Percentiles rank a stretch among this genome's conserved stretches.
phyloP scores from a whole-genome alignment of 2,329 filamentous ascomycete genomes.

The Samsoniella hepiali region DNA sequence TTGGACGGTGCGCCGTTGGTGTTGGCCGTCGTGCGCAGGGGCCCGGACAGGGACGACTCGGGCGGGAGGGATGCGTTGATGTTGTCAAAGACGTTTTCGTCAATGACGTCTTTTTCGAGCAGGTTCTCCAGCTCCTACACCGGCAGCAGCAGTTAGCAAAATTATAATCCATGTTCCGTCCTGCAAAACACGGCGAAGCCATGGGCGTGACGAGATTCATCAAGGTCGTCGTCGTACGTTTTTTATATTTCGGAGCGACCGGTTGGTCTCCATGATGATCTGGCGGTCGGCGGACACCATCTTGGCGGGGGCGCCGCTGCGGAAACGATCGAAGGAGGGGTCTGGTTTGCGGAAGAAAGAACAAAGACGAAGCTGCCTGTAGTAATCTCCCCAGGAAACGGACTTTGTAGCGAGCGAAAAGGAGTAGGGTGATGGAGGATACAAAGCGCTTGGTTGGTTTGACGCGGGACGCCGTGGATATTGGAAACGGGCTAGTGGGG shows the following conservation, averaged over 20 bases:
- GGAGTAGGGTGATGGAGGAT: not conserved
- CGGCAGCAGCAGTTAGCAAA: not conserved
- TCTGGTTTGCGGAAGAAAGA: not conserved
- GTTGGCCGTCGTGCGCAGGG: constrained; percentile 39
- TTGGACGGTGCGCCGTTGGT: constrained; percentile 22
- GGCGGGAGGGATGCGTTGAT: constrained; percentile 73
- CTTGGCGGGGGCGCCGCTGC: not conserved
- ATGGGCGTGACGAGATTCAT: not conserved
- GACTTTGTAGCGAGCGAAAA: too few species aligned
- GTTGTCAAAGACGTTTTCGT: constrained; percentile 68
- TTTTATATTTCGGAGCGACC: constrained; percentile 83
- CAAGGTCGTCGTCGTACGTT: constrained; percentile 55
- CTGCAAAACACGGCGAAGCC: not conserved
- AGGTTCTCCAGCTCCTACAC: constrained; percentile 84
- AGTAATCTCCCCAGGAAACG: too few species aligned
- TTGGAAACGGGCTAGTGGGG: not conserved
- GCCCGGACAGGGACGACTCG: constrained; percentile 59
- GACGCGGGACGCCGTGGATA: too few species aligned
- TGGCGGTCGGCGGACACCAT: constrained; percentile 54
- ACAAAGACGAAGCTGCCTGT: too few species aligned
- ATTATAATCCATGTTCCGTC: not conserved
- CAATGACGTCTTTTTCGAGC: constrained; percentile 76
- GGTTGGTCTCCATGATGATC: constrained; percentile 67
- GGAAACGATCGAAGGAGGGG: not conserved
- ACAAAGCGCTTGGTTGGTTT: too few species aligned